These are phyloP conservation scores for Metschnikowia cubensis DNA, from an alignment of 805 yeast species.

Conservation along the genomic window DNA sequence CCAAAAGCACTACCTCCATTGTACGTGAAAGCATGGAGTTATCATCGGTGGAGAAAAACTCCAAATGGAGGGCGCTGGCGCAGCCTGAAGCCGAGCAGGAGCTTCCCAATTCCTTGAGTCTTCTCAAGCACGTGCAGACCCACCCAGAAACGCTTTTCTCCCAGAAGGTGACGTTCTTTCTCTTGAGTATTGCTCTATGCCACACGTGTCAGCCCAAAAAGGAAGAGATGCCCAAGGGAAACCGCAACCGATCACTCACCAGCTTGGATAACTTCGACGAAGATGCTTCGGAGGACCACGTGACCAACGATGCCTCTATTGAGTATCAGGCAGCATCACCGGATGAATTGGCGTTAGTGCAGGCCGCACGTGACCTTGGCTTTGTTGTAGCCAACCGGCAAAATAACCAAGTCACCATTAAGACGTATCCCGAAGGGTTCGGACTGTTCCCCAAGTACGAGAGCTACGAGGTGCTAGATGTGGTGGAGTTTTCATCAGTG, in stretches of 20 bases:
- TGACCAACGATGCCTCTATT: constrained; percentile 41
- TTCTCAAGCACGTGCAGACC: constrained; percentile 65
- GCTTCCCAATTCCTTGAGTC: constrained; percentile 51
- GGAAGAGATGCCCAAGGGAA: constrained; percentile 6
- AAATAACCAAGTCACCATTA: constrained; percentile 55
- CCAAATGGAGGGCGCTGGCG: constrained; percentile 48
- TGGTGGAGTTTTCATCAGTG: constrained; percentile 78
- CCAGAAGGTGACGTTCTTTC: constrained; percentile 69
- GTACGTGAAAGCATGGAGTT: constrained; percentile 35
- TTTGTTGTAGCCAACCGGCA: constrained; percentile 73
- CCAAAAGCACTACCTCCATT: constrained; percentile 28
- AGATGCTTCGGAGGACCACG: constrained; percentile 7
- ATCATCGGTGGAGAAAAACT: constrained; percentile 20
- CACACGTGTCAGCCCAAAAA: constrained; percentile 83
- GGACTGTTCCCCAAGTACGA: constrained; percentile 61
- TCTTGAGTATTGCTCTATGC: constrained; percentile 79
- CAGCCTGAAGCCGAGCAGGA: constrained; percentile 41
- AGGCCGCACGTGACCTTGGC: constrained; percentile 95
- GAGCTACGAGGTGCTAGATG: constrained; percentile 69
- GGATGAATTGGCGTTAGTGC: constrained; percentile 88
- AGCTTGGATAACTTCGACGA: constrained; percentile 20
- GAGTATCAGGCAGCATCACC: constrained; percentile 94
- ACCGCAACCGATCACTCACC: constrained; percentile 12
- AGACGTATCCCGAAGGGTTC: constrained; percentile 82
- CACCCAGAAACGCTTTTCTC: constrained; percentile 71